Evolutionary conservation across 306 rosid species (phyloP).

Genomic region (Coriaria nepalensis): DNA sequence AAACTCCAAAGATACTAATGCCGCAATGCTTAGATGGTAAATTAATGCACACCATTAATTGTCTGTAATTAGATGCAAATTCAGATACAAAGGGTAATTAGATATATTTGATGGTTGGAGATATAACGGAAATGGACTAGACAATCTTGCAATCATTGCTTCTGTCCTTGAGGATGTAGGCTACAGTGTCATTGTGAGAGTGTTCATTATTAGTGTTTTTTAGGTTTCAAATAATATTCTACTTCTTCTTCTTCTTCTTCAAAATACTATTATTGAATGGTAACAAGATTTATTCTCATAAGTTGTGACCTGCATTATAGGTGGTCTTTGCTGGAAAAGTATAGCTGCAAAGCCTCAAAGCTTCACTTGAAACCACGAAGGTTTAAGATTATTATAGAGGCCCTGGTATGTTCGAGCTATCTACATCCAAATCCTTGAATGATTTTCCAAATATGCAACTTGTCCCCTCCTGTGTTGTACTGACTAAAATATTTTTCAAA

Average conservation of each 20-base stretch:
- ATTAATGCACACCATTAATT: too few relatives aligned
- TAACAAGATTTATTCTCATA: slow-evolving; percentile 9
- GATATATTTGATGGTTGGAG: too few relatives aligned
- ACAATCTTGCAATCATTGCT: too few relatives aligned
- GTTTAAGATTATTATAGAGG: slow-evolving; percentile 85
- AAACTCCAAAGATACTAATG: slow-evolving; percentile 89
- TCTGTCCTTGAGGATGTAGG: too few relatives aligned
- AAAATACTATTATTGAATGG: not conserved
- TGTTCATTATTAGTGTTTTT: too few relatives aligned
- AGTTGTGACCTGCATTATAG: slow-evolving; percentile 31
- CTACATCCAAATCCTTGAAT: slow-evolving; percentile 10
- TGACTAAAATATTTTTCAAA: slow-evolving; percentile 28
- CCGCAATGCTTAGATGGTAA: slow-evolving; percentile 99
- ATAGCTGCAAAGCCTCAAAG: slow-evolving; percentile 97
- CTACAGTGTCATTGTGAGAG: too few relatives aligned
- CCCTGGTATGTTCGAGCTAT: slow-evolving; percentile 60
- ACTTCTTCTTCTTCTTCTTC: too few relatives aligned
- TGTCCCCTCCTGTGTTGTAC: slow-evolving; percentile 13
- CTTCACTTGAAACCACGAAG: slow-evolving; percentile 96
- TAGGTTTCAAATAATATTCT: too few relatives aligned
- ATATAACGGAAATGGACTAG: too few relatives aligned
- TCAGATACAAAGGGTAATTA: too few relatives aligned
- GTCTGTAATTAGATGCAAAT: too few relatives aligned
- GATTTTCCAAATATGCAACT: slow-evolving; percentile 1
- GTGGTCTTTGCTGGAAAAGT: slow-evolving; percentile 98